Evolutionary conservation across 257 asterid species (phyloP), one percentile per base, ranked within the genome.

Genomic region (Rauvolfia tetraphylla): DNA sequence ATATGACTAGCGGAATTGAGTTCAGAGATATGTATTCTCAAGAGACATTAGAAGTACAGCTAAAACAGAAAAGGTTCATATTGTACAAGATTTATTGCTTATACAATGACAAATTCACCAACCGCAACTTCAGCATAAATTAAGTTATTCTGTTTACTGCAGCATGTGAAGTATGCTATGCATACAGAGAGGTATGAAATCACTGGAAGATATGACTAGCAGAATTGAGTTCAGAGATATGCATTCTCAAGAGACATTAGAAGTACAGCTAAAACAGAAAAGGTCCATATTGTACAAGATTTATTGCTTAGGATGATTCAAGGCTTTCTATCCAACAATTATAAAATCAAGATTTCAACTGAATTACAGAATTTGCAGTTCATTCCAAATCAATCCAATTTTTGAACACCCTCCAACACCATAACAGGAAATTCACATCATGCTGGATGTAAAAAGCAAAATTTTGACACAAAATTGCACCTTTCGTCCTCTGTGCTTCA

Each of bases 221-320:
- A 48, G 39, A 7, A 39, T 65, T 18, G 22, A 17, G 17, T 65
- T 65, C 6, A 65, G 18, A 23, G 4, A 34, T 29, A 9, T 36
- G 29, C 7, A 65, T 34, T 34, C 25, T 65, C 44, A 65, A 65
- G 39, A 34, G 29, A 34, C 36, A 5, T 31, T 65, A 34, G n/a
- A 59, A 65, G 70, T 65, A 65, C 42, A 36, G 17, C 71, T 66
- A 66, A 8, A 66, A 66, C 17, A 66, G 49, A 66, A 66, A 22
- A 7, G 18, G 49, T 9, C 49, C 12, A 18, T 38, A 66, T 4
- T 38, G n/a, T n/a, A n/a, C 46, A 67, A 39, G 70, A 34, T 18
- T 34, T 63, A 63, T 7, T 63, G 25, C 25, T 14, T 34, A 33
- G 31, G 17, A 67, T 67, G 51, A 38, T 22, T 22, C 31, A 67